Conservation (phyloP, 2,329 filamentous ascomycete species). For the Trichoderma koningiopsis region DNA sequence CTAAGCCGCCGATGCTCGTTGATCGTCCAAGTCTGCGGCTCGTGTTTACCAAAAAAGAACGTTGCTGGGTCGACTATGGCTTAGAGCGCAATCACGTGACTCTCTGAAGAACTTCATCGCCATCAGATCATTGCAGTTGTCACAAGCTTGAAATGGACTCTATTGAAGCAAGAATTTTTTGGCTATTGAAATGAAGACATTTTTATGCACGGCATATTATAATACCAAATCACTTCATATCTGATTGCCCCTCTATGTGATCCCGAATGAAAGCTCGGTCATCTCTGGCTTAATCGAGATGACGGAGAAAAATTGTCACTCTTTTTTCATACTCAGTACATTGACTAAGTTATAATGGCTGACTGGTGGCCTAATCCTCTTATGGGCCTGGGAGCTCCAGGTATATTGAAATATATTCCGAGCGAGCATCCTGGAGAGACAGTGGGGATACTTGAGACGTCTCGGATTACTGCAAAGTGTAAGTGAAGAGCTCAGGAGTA, state of each 20-base stretch:
- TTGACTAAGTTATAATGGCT: conserved; percentile 42
- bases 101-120: background rate
- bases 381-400: conserved; percentile 40
- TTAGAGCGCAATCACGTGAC: conserved; percentile 30
- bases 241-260: background rate
- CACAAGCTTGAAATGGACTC: background rate
- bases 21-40: background rate
- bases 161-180: background rate
- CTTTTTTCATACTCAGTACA: conserved; percentile 36
- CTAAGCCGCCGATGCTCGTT: background rate
- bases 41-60: conserved; percentile 24
- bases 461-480: conserved; percentile 35
- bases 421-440: conserved; percentile 30
- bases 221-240: background rate
- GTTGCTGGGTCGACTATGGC: conserved; percentile 33
- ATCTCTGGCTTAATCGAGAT: conserved; percentile 36
- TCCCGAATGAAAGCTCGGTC: background rate
- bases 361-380: conserved; percentile 38
- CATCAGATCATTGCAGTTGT: background rate
- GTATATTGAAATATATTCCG: conserved; percentile 39
- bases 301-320: conserved; percentile 36
- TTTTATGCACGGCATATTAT: background rate
- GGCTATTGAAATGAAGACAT: background rate
- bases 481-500: background rate
- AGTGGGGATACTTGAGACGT: conserved; percentile 37